Base-by-base conservation (phyloP, 75 land plant genomes). In the Pseudotsuga menziesii region DNA sequence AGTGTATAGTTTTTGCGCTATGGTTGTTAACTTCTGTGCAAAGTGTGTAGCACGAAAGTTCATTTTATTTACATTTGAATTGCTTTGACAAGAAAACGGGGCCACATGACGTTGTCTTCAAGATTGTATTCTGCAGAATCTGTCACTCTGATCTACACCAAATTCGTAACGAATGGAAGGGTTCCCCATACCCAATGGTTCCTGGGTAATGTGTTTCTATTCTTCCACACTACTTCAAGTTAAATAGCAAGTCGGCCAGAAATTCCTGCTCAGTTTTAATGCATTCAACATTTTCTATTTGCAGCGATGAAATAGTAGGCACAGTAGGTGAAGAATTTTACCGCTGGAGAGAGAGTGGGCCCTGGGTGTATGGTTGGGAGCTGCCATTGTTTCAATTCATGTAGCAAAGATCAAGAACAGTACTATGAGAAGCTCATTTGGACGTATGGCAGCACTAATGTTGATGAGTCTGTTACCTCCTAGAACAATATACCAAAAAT, bases 261-360 rank as follows among this genome's bases (percentile, higher is more conserved):
- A 48, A 48, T 48, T 48, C 54, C 9, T 48, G 54, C 11, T 48
- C 54, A 9, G 9, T 48, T 48, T 48, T 8, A 48, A 48, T 48
- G 8, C 9, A 48, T 12, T 48, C 54, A 8, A 0, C 6, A 0
- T 48, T 48, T 9, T 48, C 2, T 48, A 8, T 48, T 48, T n/a
- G 57, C 80, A 93, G 96, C 77, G 92, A 93, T 61, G 96, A 93
- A 72, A 83, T 93, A 0, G 81, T 83, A 36, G 96, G 96, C 23
- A 80, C 80, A 20, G 77, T 92, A n/a, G 32, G 96, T 91, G 78
- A 82, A 70, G 20, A 81, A 82, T 23, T 88, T 91, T 79, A 80
- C 75, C 54, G 82, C 78, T 22, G 96, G 96, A 0, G 95, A 93
- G 13, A 60, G 70, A 29, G 89, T 89, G 0, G 96, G 94, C 8